phyloP scores from a whole-genome alignment of 345 rosid genomes.

The Eutrema heterophyllum region DNA sequence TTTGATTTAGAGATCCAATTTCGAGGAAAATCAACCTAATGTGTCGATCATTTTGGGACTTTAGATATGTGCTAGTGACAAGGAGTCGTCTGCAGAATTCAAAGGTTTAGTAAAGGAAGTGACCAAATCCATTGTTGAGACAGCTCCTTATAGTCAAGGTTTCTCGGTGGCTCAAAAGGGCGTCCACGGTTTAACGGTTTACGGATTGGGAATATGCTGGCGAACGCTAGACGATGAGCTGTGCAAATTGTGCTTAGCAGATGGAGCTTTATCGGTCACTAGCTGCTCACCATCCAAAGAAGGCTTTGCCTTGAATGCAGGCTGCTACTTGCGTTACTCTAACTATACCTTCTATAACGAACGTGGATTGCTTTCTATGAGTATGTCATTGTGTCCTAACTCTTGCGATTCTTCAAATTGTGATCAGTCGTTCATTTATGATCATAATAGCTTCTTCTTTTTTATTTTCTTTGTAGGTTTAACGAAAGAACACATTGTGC shows the following conservation, averaged over 20 bases:
- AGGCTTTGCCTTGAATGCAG: slow-evolving; percentile 44
- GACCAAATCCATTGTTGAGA: not conserved
- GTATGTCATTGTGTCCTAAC: not conserved
- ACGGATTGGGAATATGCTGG: slow-evolving; percentile 46
- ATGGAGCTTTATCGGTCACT: slow-evolving; percentile 30
- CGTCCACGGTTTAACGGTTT: slow-evolving; percentile 6
- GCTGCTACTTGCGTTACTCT: slow-evolving; percentile 52
- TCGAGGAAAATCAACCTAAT: not conserved
- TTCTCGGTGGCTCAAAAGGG: slow-evolving; percentile 23
- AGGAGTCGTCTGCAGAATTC: not conserved
- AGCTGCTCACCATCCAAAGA: slow-evolving; percentile 40
- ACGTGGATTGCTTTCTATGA: slow-evolving; percentile 11
- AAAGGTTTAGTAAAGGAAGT: slow-evolving; percentile 30
- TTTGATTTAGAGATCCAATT: not conserved
- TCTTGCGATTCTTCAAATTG: not conserved
- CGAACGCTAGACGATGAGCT: slow-evolving; percentile 30
- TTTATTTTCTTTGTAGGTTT: slow-evolving; percentile 5
- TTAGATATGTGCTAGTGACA: slow-evolving; percentile 37
- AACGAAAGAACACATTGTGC: not conserved
- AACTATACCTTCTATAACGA: slow-evolving; percentile 31
- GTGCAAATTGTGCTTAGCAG: slow-evolving; percentile 36
- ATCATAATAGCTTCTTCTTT: not conserved
- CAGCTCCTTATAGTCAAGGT: slow-evolving; percentile 34
- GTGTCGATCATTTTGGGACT: not conserved
- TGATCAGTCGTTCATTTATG: not conserved